Evolutionary conservation across 2,329 filamentous ascomycete species (phyloP), one percentile per base, ranked within the genome.

Genomic region (Apiospora rasikravindrae): DNA sequence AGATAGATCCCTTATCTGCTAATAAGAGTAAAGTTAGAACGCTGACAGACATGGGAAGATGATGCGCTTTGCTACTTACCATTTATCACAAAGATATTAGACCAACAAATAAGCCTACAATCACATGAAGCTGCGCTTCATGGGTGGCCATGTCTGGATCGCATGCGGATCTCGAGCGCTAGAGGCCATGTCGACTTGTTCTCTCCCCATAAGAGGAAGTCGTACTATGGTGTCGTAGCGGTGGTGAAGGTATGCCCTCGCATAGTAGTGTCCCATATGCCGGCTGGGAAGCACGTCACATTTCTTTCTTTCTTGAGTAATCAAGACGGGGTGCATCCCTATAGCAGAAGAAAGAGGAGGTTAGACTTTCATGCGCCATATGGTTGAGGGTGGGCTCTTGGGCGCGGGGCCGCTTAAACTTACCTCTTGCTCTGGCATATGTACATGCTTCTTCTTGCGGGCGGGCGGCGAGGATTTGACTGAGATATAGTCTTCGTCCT

Each of bases 341-440:
- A 61, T 61, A 61, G 53, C 11, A 61, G 29, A 37, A 37, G 53
- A 37, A 37, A 29, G 29, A 61, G 53, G 29, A 29, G 13, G n/a
- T 61, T 61, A 61, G 53, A 61, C 53, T 61, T 57, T 64, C 57
- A 64, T 64, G 57, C 40, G 57, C 29, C 57, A 64, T n/a, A 19
- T 40, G 57, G 57, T 40, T 64, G 57, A 40, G 33, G 22, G 19
- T 64, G 40, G 19, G 29, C 4, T 40, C n/a, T 64, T n/a, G 40
- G 33, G 19, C 57, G 16, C 53, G 14, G 53, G 29, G 53, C 53
- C 53, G 26, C 29, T 61, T 11, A 29, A 61, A 61, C 53, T 16
- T 61, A 61, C 53, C 53, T 61, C 53, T 2, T 29, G 29, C 53
- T 61, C 53, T 61, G 29, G 29, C 53, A 61, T 37, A 37, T 61